Base-by-base conservation (phyloP, 352 stramenopile genomes). In the Phytophthora tubulina region DNA sequence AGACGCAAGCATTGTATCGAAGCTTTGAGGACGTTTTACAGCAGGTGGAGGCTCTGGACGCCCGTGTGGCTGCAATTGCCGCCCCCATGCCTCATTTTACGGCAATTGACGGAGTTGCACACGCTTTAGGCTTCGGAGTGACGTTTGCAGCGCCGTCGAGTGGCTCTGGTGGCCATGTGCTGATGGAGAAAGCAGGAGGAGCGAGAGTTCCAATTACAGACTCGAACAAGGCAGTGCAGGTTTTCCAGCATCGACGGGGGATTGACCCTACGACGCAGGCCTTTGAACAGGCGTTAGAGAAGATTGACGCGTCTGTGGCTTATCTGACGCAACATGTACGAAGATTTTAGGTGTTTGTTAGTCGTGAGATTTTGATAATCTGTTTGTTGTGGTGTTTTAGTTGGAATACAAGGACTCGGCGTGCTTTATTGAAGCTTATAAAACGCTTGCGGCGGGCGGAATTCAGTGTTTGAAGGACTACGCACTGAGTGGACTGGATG, bases 341-440 rank as follows among this genome's bases (percentile, higher is more conserved):
- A 6, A 11, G 2, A 5, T 62, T 53, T 36, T 50, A 52, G 10
- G n/a, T 32, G 46, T 38, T 7, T 54, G 30, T 35, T 50, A 27
- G 21, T 27, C 1, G 21, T 27, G 21, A 27, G 21, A 13, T 30
- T 21, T 73, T 32, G 30, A 15, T 71, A 33, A 11, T 59, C 51
- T 32, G 32, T 56, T 13, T 66, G 33, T 31, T 27, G 21, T 27
- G 21, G 21, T 27, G 1, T 63, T 35, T 53, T 60, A 96, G 87
- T 53, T 79, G 35, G 86, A 93, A 31, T 95, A 85, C 53, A 83
- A 83, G 17, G 89, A 96, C 66, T 68, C 89, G 3, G 72, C 70
- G 48, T 92, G 87, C 55, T 96, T 88, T 54, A 82, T 95, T 59
- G 82, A 90, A 60, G 86, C 86, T 31, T 96, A 95, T 50, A 75